Conservation (phyloP, 2,329 filamentous ascomycete genomes). For the Cladophialophora exuberans region DNA sequence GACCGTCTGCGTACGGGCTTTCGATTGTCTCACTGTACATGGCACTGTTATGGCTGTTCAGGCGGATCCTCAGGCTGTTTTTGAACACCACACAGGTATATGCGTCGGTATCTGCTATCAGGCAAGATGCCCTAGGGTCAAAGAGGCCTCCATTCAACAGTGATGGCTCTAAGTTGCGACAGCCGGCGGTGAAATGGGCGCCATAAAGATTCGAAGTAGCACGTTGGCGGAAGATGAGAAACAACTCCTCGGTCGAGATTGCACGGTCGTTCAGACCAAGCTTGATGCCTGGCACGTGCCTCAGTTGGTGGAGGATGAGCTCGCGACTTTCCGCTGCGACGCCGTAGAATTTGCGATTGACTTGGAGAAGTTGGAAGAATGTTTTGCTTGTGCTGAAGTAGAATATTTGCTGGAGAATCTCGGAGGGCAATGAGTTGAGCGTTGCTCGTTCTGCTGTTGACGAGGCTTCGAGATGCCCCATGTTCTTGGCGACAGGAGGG, state of each 20-base stretch:
- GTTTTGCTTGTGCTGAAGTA: constrained; percentile 38
- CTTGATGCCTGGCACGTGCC: constrained; percentile 39
- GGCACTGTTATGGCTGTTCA: constrained; percentile 29
- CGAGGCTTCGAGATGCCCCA: no score
- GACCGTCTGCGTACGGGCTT: constrained; percentile 18
- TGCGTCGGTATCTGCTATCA: constrained; percentile 29
- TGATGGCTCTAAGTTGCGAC: constrained; percentile 34
- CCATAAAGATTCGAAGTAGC: constrained; percentile 42
- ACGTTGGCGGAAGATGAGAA: constrained; percentile 37
- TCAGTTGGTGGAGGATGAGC: constrained; percentile 42
- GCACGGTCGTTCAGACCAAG: constrained; percentile 27
- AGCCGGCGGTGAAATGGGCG: constrained; percentile 39
- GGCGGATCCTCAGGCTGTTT: constrained; percentile 36
- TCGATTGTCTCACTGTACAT: constrained; percentile 12
- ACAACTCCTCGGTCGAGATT: constrained; percentile 35
- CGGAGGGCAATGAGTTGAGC: constrained; percentile 38
- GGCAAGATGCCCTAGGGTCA: constrained; percentile 40
- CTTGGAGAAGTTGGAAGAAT: constrained; percentile 43
- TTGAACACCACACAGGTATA: constrained; percentile 38
- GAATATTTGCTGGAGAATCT: constrained; percentile 45
- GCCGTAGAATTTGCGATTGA: constrained; percentile 41
- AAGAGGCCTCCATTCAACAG: constrained; percentile 35
- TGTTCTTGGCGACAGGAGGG: no score
- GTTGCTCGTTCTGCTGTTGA: no score
- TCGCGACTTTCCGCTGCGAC: constrained; percentile 42